A percentile compares a stretch with the other conserved stretches of the same genome.
Evolutionary conservation across 352 stramenopile genomes (phyloP).

Genomic region (Globisporangium radiosum): DNA sequence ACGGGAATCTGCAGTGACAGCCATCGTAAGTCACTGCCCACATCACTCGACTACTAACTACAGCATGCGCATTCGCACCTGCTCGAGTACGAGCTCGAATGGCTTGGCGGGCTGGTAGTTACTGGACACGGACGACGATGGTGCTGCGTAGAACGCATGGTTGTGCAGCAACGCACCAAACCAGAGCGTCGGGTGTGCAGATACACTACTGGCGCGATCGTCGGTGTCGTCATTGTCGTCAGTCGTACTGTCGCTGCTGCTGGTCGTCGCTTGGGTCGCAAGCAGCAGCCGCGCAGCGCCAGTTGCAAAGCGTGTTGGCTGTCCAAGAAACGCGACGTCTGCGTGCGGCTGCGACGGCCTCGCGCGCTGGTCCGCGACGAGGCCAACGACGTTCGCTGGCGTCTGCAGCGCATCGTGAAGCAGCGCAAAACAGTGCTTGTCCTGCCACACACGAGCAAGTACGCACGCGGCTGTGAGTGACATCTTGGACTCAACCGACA

Average conservation of each 20-base stretch:
- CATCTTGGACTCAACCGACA: background rate
- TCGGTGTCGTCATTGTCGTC: background rate
- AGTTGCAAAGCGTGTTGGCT: conserved; percentile 30
- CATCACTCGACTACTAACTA: background rate
- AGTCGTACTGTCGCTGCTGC: background rate
- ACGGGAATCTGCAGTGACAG: background rate
- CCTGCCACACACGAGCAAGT: conserved; percentile 14
- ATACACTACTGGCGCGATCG: background rate
- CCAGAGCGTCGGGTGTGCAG: conserved; percentile 20
- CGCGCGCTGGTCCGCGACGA: conserved; percentile 44
- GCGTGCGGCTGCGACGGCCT: conserved; percentile 14
- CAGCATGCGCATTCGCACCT: conserved; percentile 9
- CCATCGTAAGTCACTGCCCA: no score
- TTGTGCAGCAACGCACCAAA: conserved; percentile 45
- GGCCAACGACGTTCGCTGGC: conserved; percentile 28
- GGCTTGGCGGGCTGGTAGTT: conserved; percentile 15
- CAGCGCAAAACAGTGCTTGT: conserved; percentile 45
- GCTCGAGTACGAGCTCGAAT: conserved; percentile 33
- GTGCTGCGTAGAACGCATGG: conserved; percentile 13
- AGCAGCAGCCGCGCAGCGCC: conserved; percentile 35
- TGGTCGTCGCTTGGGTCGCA: conserved; percentile 6
- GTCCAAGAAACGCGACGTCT: conserved; percentile 33
- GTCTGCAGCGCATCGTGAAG: conserved; percentile 22
- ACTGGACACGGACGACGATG: background rate
- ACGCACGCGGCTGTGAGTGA: no score